Evolutionary conservation across 345 rosid genomes (phyloP).

Genomic region (Erucastrum elatum): DNA sequence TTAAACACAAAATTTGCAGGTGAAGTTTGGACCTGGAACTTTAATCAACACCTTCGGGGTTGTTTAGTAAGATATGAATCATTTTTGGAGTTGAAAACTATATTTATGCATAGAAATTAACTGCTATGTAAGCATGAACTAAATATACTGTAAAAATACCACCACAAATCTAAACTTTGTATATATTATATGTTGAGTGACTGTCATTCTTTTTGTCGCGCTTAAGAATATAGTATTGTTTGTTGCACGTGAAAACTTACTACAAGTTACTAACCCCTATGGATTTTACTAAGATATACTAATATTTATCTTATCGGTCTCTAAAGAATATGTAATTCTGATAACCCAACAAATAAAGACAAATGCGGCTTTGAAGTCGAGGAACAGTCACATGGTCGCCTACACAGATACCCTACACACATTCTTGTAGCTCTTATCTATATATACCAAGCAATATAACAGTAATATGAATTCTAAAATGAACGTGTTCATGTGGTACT

Average conservation of each 20-base stretch:
- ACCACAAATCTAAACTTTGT: not conserved
- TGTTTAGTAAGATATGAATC: not conserved
- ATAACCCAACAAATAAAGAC: not conserved
- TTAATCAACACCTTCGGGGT: not conserved
- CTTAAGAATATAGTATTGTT: conserved; percentile 15
- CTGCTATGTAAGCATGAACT: not conserved
- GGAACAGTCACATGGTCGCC: conserved; percentile 29
- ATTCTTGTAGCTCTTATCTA: not conserved
- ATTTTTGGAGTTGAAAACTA: not conserved
- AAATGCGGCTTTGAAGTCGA: conserved; percentile 22
- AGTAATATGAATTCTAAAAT: not conserved
- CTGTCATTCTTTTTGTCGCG: conserved; percentile 35
- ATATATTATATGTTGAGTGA: conserved; percentile 4
- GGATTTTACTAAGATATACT: not conserved
- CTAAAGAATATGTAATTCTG: not conserved
- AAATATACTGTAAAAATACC: not conserved
- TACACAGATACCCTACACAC: conserved; percentile 11
- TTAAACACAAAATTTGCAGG: not conserved
- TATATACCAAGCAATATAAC: not conserved
- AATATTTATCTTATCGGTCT: conserved; percentile 20
- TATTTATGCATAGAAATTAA: not conserved
- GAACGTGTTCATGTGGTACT: not conserved
- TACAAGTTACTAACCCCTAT: conserved; percentile 19
- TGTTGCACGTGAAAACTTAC: conserved; percentile 37
- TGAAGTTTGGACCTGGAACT: not conserved